Conservation (phyloP, 169 alveolate species). For the Babesia gibsoni region DNA sequence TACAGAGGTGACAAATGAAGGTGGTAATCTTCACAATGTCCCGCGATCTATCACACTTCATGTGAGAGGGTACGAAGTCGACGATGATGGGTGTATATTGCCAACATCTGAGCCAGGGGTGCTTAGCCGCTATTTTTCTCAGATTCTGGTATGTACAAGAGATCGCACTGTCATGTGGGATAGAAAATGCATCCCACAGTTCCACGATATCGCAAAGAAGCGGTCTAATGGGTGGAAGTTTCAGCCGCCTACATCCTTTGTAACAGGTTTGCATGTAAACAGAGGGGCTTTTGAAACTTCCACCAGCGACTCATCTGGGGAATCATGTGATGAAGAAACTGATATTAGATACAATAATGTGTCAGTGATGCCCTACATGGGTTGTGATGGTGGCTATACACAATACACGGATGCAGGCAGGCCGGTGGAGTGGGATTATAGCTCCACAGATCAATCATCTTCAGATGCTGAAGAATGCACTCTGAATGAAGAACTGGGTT, state of each 20-base stretch:
- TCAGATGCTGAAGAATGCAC: too few relatives aligned
- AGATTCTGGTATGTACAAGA: constrained; percentile 31
- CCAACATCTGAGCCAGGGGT: constrained; percentile 1
- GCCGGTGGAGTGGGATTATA: too few relatives aligned
- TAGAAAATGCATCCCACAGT: constrained; percentile 11
- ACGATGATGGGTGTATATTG: neutral
- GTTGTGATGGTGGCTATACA: too few relatives aligned
- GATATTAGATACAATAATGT: too few relatives aligned
- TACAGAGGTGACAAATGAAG: neutral
- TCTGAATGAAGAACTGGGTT: too few relatives aligned
- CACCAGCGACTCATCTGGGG: too few relatives aligned
- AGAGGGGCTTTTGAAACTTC: too few relatives aligned
- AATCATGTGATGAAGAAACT: too few relatives aligned
- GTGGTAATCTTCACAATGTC: neutral
- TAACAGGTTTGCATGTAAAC: too few relatives aligned
- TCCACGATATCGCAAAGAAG: neutral
- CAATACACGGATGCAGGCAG: too few relatives aligned
- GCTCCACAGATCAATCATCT: too few relatives aligned
- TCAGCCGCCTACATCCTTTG: neutral
- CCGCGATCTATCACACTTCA: constrained; percentile 26
- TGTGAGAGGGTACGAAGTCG: constrained; percentile 29
- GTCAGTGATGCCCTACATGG: too few relatives aligned
- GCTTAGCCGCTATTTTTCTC: constrained; percentile 20
- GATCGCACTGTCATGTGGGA: constrained; percentile 39
- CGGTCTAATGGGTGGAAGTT: neutral